Evolutionary conservation across 73 alveolate species (phyloP), one percentile per base, ranked within the genome.

Genomic region (Stentor roeselii): DNA sequence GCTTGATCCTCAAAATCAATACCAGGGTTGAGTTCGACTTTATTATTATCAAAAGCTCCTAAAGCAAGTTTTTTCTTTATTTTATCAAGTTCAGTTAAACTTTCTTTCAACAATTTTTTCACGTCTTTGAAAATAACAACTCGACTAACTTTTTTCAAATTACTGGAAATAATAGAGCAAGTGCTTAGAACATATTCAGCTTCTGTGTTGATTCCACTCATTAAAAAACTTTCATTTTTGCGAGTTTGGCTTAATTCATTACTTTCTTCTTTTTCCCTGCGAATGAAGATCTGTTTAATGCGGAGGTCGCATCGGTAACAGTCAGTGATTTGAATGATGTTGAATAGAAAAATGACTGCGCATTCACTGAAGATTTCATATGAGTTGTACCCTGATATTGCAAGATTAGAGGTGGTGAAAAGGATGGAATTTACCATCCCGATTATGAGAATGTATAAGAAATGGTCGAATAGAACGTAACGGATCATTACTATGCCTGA

Each of bases 81-180:
- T 67, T 67, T n/a, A 34, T 67, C 80, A 34, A 67, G 21, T 1
- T 21, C 2, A 21, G 42, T 32, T 0, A 67, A 11, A 2, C 42
- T 1, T 34, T 67, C 27, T 67, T 67, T 67, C 0, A 67, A 32
- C 21, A 21, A 11, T 2, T 67, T 67, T 67, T 67, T 67, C 0
- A 67, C 80, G 37, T 67, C 80, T 67, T 67, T 67, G 34, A 30
- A 67, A 34, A 67, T 67, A 0, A 67, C 37, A 67, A 67, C 80
- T 1, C 37, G 80, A 34, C 37, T 21, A 0, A 32, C 41, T 21
- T 67, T 14, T 34, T 67, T 67, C 21, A 67, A 40, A 1, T 67
- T 32, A 27, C 21, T 15, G 1, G 41, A 0, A 1, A 67, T 67
- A 11, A 27, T 67, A 2, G 21, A 36, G 2, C 80, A 67, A 67